Evolutionary conservation across 257 asterid genomes (phyloP).

Genomic region (Nicotiana paniculata): DNA sequence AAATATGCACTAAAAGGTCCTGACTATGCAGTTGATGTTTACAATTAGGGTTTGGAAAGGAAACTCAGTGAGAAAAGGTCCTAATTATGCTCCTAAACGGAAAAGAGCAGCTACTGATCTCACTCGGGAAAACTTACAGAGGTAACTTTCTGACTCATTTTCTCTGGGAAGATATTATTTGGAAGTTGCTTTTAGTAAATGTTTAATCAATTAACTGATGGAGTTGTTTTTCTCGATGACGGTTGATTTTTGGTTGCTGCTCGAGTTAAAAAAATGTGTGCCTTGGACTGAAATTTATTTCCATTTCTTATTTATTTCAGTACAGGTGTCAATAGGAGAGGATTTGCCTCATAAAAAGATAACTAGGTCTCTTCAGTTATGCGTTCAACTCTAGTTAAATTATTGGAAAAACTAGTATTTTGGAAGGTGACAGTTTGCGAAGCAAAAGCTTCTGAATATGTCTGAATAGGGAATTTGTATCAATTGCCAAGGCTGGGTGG

Average conservation of each 20-base stretch:
- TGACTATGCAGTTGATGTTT: too few relatives aligned
- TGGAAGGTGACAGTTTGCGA: background rate
- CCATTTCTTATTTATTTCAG: background rate
- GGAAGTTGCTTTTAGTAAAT: background rate
- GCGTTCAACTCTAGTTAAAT: background rate
- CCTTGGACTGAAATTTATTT: background rate
- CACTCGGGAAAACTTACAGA: slow-evolving; percentile 78
- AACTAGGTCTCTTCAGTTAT: background rate
- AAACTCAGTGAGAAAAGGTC: slow-evolving; percentile 71
- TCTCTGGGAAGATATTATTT: background rate
- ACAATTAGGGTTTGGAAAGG: slow-evolving; percentile 76
- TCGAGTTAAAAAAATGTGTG: background rate
- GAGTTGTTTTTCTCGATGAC: background rate
- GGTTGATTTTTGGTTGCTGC: background rate
- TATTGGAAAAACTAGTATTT: background rate
- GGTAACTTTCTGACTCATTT: slow-evolving; percentile 34
- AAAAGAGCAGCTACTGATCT: slow-evolving; percentile 90
- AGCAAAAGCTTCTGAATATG: background rate
- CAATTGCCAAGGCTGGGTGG: background rate
- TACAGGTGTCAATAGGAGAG: background rate
- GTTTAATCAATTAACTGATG: background rate
- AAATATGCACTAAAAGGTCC: background rate
- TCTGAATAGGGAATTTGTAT: background rate
- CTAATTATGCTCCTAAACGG: slow-evolving; percentile 85
- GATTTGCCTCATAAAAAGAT: background rate